Percentiles rank a stretch among this genome's conserved stretches.
phyloP scores from a whole-genome alignment of 2,329 filamentous ascomycete species.

The Fusarium neocosmosporiellum region DNA sequence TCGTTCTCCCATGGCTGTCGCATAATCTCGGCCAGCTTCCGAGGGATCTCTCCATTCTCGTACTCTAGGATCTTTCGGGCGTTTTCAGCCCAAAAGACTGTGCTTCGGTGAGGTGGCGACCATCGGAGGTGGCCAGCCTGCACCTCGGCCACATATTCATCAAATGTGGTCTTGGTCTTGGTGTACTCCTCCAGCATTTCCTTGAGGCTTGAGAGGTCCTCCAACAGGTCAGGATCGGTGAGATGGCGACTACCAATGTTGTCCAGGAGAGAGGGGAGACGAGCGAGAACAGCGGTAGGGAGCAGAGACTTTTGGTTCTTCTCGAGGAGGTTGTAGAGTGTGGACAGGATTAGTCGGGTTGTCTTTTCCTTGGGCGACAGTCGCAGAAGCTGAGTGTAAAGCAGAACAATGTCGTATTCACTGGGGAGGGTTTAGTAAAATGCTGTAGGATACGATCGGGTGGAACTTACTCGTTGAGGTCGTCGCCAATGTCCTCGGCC shows the following conservation, averaged over 20 bases:
- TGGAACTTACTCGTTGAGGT: constrained; percentile 82
- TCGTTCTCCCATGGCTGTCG: constrained; percentile 79
- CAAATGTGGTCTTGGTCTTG: constrained; percentile 80
- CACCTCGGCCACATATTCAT: constrained; percentile 90
- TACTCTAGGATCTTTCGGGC: constrained; percentile 87
- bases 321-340: constrained; percentile 85
- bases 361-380: constrained; percentile 98
- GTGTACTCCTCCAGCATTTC: constrained; percentile 75
- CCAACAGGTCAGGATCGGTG: constrained; percentile 71
- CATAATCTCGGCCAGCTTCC: constrained; percentile 87
- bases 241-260: constrained; percentile 72
- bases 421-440: constrained; percentile 49
- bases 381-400: constrained; percentile 92
- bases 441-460: not conserved
- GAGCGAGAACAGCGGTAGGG: constrained; percentile 86
- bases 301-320: constrained; percentile 78
- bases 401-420: constrained; percentile 90
- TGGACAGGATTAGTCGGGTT: constrained; percentile 89
- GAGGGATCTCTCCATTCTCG: constrained; percentile 81
- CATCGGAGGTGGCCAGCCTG: constrained; percentile 88
- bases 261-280: constrained; percentile 76
- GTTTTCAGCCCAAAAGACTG: constrained; percentile 92
- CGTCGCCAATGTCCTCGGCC: constrained; percentile 76
- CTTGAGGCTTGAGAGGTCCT: constrained; percentile 70
- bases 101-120: constrained; percentile 90